A percentile compares a stretch with the other conserved stretches of the same genome.
phyloP scores from a whole-genome alignment of 179 eudicot genomes.

The Beta macrorhiza region DNA sequence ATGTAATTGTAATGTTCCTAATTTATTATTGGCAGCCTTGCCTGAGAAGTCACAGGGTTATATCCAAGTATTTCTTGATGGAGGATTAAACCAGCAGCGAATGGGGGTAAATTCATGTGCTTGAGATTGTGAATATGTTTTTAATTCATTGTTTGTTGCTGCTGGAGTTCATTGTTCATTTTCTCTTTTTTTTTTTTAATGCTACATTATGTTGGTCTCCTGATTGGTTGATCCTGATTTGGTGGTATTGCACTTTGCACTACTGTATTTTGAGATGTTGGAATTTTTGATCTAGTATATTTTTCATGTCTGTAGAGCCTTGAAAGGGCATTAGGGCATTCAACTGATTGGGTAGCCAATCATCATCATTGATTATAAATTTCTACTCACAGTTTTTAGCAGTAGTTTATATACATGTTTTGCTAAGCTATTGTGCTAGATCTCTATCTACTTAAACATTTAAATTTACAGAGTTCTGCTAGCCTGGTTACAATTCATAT shows the following conservation, averaged over 20 bases:
- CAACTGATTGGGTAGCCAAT: no score
- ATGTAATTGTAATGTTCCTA: background rate
- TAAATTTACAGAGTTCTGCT: background rate
- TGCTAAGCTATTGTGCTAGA: background rate
- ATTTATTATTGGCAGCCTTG: conserved; percentile 41
- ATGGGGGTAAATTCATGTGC: conserved; percentile 68
- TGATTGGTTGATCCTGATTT: background rate
- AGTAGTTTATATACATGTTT: background rate
- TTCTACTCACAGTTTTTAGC: background rate
- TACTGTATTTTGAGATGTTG: no score
- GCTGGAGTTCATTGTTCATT: background rate
- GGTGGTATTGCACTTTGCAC: background rate
- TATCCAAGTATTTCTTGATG: conserved; percentile 95
- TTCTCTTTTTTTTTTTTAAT: background rate
- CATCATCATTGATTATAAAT: background rate
- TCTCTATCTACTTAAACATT: background rate
- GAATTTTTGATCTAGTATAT: no score
- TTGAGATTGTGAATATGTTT: background rate
- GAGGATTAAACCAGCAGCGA: conserved; percentile 96
- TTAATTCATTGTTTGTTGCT: conserved; percentile 16
- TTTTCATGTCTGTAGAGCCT: no score
- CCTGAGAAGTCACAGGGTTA: conserved; percentile 68
- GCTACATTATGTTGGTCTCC: background rate
- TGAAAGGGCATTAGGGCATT: no score
- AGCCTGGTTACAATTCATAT: background rate